Evolutionary conservation across 202 grass and related monocot species (phyloP).

Genomic region (Schoenoplectus tabernaemontani): DNA sequence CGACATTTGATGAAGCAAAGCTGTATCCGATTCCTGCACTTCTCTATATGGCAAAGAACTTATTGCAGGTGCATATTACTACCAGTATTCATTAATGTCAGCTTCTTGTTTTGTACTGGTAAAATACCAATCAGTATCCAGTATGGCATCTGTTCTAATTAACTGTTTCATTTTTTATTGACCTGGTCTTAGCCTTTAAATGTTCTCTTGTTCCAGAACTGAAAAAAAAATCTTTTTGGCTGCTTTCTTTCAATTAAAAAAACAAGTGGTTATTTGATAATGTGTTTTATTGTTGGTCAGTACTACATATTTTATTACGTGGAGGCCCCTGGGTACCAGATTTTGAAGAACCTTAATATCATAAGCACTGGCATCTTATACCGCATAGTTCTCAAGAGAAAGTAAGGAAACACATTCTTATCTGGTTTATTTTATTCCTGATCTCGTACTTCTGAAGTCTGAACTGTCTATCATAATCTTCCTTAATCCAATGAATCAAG

Average conservation of each 20-base stretch:
- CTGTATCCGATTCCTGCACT: constrained; percentile 80
- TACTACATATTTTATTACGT: constrained; percentile 96
- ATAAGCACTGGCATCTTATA: constrained; percentile 92
- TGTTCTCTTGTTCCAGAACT: constrained; percentile 1
- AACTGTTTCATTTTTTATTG: neutral
- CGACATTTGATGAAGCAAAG: constrained; percentile 72
- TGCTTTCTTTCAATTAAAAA: neutral
- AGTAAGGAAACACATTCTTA: constrained; percentile 35
- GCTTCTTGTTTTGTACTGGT: neutral
- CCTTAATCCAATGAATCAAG: neutral
- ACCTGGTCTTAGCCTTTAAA: constrained; percentile 10
- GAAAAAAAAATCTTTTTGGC: no score
- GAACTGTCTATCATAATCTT: neutral
- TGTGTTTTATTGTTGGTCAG: constrained; percentile 30
- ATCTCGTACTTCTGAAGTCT: neutral
- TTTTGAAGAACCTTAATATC: constrained; percentile 95
- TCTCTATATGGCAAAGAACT: constrained; percentile 81
- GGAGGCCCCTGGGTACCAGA: constrained; percentile 90
- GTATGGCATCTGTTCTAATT: neutral
- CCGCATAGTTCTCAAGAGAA: constrained; percentile 80
- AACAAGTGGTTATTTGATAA: neutral
- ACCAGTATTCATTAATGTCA: neutral
- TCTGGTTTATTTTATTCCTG: neutral
- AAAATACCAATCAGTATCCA: neutral
- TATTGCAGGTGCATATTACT: constrained; percentile 52